Base-by-base conservation (phyloP, 441 rosid genomes). In the Jatropha multifida region DNA sequence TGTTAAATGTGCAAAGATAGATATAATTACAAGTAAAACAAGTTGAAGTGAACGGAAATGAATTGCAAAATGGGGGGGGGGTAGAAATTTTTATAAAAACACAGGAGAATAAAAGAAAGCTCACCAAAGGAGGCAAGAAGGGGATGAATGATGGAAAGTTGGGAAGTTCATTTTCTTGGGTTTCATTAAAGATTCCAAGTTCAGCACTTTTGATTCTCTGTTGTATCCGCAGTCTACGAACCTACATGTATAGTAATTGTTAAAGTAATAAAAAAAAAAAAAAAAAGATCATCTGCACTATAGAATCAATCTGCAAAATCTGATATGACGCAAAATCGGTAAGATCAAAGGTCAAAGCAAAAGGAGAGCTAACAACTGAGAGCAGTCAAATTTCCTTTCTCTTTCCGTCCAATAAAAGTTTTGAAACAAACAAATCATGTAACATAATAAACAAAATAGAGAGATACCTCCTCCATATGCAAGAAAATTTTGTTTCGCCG, bases 61-160 rank as follows among this genome's bases (percentile, higher is more conserved):
- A 61, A 7, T 23, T 10, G 51, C 9, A 26, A 13, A 52, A 5
- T 23, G 23, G 23, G 0, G 23, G 23, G 0, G 23, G 23, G 23
- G 23, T 23, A 41, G 14, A 54, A 6, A 3, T 13, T 26, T 42
- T 12, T 51, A n/a, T 17, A 52, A 1, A 15, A 20, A 48, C 51
- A 65, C 13, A 14, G 44, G 51, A 11, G 32, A 48, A 23, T n/a
- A 71, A 71, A 75, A 61, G 74, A 69, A 67, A 64, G 64, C 89
- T 83, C 54, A 92, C 98, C 89, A 95, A 75, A 55, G 99, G 98
- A 78, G 99, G 99, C 82, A 95, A 86, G 84, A 95, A 95, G 6
- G 99, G 99, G 61, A 95, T 95, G 83, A 95, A 95, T 1, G 99
- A 95, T 44, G 99, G 98, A 83, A 95, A 95, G 79, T 89, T 83